Evolutionary conservation across 148 eudicot species (phyloP), one percentile per base, ranked within the genome.

Genomic region (Rheum nobile): DNA sequence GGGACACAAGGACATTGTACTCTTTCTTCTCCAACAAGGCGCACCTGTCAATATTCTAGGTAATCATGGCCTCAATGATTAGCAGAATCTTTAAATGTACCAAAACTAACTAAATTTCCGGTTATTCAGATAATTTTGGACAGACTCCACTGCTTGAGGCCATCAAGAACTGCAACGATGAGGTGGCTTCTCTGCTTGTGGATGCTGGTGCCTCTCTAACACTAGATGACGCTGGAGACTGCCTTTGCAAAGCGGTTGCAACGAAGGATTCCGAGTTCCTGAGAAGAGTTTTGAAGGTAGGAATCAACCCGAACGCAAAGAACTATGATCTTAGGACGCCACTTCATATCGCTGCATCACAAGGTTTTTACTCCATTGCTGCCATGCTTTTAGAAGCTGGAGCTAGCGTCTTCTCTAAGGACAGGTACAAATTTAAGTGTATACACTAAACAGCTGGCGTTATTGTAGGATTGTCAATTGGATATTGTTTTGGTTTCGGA

Each of bases 61-160:
- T 93, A 55, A 75, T 22, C 16, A 28, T 14, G 0, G 6, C 67
- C 17, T 29, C n/a, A 28, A 65, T 65, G 41, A 17, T 34, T 16
- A 16, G n/a, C n/a, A 11, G 10, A 61, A 0, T 4, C 26, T 13
- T 61, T 41, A 39, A 37, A 74, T 22, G 37, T 31, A 31, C 65
- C 68, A 31, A 61, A 59, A 19, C 9, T 65, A 5, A 28, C n/a
- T 11, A 32, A 17, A 31, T 16, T 68, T 65, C 73, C 48, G 29
- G 5, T 21, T 34, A 16, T 16, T 29, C 82, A 93, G 98, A 93
- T 86, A 84, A 88, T 52, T 86, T 86, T 61, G 98, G 98, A 24
- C 85, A 85, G 72, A 88, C 92, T 6, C 95, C 98, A 28, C 77
- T 93, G 69, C 46, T 87, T 17, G 97, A 93, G 80, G 98, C 98